Evolutionary conservation across 108 stramenopile genomes (phyloP).

Genomic region (Craspedostauros australis): DNA sequence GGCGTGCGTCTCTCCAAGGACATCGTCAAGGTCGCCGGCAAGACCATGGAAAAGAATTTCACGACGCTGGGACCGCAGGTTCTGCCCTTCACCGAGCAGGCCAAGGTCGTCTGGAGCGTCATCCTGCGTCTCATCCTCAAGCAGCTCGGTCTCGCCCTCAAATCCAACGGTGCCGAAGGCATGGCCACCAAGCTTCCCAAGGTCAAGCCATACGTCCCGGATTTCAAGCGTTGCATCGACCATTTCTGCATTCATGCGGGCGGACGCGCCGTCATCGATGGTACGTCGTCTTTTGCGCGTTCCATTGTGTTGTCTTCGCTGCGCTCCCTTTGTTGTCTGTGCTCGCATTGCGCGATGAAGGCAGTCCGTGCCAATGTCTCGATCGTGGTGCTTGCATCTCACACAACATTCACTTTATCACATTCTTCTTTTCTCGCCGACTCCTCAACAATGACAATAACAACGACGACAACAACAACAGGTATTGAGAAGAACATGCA

Average conservation of each 20-base stretch:
- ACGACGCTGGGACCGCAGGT: slow-evolving; percentile 92
- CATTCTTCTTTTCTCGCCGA: not conserved
- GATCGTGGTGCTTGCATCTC: not conserved
- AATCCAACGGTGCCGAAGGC: slow-evolving; percentile 32
- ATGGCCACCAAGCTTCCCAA: slow-evolving; percentile 48
- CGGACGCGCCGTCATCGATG: slow-evolving; percentile 94
- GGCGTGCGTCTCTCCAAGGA: slow-evolving; percentile 95
- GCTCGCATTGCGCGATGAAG: not conserved
- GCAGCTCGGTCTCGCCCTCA: slow-evolving; percentile 33
- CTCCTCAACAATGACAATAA: too few relatives aligned
- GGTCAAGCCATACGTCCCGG: slow-evolving; percentile 87
- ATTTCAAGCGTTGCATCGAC: slow-evolving; percentile 96
- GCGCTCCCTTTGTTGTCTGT: not conserved
- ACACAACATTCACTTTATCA: not conserved
- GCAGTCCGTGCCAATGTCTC: not conserved
- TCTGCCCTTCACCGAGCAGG: slow-evolving; percentile 91
- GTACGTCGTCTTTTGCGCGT: slow-evolving; percentile 32
- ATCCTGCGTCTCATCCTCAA: slow-evolving; percentile 45
- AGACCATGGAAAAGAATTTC: slow-evolving; percentile 96
- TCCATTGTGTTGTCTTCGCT: not conserved
- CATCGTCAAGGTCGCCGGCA: slow-evolving; percentile 95
- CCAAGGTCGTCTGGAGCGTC: slow-evolving; percentile 65
- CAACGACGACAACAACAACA: too few relatives aligned
- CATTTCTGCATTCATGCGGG: slow-evolving; percentile 99
- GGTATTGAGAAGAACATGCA: slow-evolving; percentile 97